Conservation (phyloP, 768 basidiomycete species). For the Kwoniella shandongensis region DNA sequence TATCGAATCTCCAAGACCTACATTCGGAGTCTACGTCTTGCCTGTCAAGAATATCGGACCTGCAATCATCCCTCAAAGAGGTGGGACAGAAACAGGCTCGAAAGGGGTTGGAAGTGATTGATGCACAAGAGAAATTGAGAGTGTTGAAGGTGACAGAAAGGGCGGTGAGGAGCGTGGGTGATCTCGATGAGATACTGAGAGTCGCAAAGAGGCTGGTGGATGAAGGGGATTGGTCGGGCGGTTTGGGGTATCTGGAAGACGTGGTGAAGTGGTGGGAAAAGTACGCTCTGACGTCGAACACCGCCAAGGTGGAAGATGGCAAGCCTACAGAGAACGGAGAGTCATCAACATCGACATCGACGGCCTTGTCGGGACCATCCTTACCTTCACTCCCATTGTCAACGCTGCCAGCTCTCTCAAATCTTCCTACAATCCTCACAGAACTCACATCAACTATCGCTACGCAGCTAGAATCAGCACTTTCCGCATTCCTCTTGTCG, state of each 20-base stretch:
- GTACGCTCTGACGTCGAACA: slow-evolving; percentile 30
- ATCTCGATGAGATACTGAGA: slow-evolving; percentile 73
- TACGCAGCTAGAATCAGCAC: slow-evolving; percentile 38
- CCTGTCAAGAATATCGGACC: slow-evolving; percentile 68
- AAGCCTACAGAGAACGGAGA: background rate
- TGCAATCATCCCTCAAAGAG: slow-evolving; percentile 70
- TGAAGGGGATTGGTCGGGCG: slow-evolving; percentile 84
- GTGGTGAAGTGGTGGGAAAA: slow-evolving; percentile 50
- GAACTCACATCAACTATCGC: slow-evolving; percentile 31
- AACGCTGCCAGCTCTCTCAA: slow-evolving; percentile 32
- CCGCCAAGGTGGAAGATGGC: too few species aligned
- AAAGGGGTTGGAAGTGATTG: slow-evolving; percentile 73
- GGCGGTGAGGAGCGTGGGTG: slow-evolving; percentile 59
- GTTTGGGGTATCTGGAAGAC: slow-evolving; percentile 59
- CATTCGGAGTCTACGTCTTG: slow-evolving; percentile 85
- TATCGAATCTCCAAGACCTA: slow-evolving; percentile 88
- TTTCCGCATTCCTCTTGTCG: slow-evolving; percentile 27
- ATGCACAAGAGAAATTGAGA: slow-evolving; percentile 61
- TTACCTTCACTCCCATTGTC: slow-evolving; percentile 23
- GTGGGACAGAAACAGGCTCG: slow-evolving; percentile 76
- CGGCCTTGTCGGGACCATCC: background rate
- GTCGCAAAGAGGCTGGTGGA: slow-evolving; percentile 72
- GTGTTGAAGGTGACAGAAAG: slow-evolving; percentile 59
- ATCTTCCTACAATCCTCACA: slow-evolving; percentile 27
- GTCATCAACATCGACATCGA: background rate